Evolutionary conservation across 306 rosid species (phyloP), one percentile per base, ranked within the genome.

Genomic region (Trichosanthes cucumerina): DNA sequence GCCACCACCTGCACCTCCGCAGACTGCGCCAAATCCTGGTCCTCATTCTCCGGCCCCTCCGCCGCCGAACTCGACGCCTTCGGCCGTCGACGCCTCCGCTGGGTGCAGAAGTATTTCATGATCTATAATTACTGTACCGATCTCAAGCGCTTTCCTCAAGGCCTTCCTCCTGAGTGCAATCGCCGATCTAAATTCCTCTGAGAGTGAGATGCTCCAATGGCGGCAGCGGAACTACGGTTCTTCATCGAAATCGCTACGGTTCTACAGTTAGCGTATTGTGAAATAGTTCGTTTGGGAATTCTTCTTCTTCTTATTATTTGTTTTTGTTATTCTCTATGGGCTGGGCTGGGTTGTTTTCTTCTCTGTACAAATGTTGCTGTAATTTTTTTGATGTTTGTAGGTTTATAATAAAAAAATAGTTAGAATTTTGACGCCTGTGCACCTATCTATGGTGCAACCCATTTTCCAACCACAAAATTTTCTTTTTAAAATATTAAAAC

Each of bases 71-170:
- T 93, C 43, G 97, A 93, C 72, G 95, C 90, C 18, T 66, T 85
- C 36, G 81, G 88, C 70, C 85, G 96, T 76, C 85, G 97, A 80
- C 87, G 93, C 69, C 82, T 93, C 15, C 90, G 95, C 81, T 93
- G 98, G 98, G 98, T 87, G 75, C 95, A 91, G 78, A 91, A 80
- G 80, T 93, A 93, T 63, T 93, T 88, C 86, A 91, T 93, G 98
- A 91, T 93, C 56, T 91, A 93, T 81, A 88, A 93, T 53, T 93
- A 93, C 21, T 93, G 98, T 80, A 82, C 76, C 8, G 98, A 93
- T 71, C 86, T 85, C 2, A 93, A 87, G 76, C 89, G 98, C 19
- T 93, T 91, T 82, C 96, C 96, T 1, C 81, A 76, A 41, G 98
- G 95, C 31, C 19, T 81, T 82, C 98, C 96, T 26, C 77, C 81